Percentiles rank a stretch among this genome's conserved stretches.
phyloP scores from a whole-genome alignment of 805 yeast genomes.

The Hanseniaspora opuntiae region DNA sequence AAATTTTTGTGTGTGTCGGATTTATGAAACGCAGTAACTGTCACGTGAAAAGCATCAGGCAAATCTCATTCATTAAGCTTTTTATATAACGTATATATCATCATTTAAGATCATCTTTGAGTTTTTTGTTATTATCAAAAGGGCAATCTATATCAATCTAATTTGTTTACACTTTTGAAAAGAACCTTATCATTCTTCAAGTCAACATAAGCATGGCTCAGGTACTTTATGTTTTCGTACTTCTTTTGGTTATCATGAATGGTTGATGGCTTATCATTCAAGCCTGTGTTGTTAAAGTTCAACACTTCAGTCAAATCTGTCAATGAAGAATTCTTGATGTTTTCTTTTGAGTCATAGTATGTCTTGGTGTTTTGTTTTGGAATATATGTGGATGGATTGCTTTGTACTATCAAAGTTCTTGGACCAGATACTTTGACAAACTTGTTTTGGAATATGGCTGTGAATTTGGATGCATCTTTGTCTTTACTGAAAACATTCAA shows the following conservation, averaged over 20 bases:
- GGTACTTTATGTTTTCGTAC: constrained; percentile 14
- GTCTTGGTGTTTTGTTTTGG: constrained; percentile 9
- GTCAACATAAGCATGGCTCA: constrained; percentile 19
- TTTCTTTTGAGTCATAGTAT: not conserved
- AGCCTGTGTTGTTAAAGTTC: not conserved
- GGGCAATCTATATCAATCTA: constrained; percentile 6
- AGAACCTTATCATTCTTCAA: constrained; percentile 16
- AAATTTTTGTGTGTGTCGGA: no score
- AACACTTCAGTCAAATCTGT: not conserved
- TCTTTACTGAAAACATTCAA: constrained; percentile 1
- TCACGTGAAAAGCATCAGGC: no score
- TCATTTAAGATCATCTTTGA: no score
- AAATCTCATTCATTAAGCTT: no score
- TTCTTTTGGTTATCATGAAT: not conserved
- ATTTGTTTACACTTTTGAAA: constrained; percentile 18
- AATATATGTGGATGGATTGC: constrained; percentile 10
- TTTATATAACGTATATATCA: no score
- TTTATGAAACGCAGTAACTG: no score
- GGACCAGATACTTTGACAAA: constrained; percentile 25
- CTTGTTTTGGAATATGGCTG: constrained; percentile 7
- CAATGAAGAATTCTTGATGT: constrained; percentile 4
- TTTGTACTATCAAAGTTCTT: constrained; percentile 24
- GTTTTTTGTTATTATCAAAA: no score
- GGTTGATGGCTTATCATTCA: not conserved
- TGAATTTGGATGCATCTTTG: not conserved